A percentile compares a stretch with the other conserved stretches of the same genome.
These are phyloP conservation scores for Psophocarpus tetragonolobus DNA, from an alignment of 306 rosid genomes.

Conservation along the genomic window DNA sequence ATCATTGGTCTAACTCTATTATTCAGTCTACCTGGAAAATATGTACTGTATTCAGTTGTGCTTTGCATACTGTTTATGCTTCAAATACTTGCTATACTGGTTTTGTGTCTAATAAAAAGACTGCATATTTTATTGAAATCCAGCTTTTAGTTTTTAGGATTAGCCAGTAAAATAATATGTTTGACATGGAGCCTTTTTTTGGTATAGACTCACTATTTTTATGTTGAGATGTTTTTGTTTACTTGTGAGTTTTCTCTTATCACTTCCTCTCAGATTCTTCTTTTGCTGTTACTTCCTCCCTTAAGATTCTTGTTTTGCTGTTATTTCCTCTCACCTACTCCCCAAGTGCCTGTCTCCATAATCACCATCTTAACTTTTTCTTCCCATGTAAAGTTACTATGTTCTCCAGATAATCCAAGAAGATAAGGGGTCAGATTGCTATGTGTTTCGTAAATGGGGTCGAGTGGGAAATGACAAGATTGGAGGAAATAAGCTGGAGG, in stretches of 20 bases:
- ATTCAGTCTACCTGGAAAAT: neutral
- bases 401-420: conserved; percentile 92
- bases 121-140: neutral
- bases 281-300: neutral
- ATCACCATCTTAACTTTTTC: conserved; percentile 30
- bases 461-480: conserved; percentile 93
- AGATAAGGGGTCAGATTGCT: conserved; percentile 79
- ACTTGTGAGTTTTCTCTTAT: neutral
- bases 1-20: too few species aligned
- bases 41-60: neutral
- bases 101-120: neutral
- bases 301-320: neutral
- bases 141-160: neutral
- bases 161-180: neutral
- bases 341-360: neutral
- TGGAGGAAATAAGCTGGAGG: conserved; percentile 79
- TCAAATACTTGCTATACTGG: neutral
- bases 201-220: neutral
- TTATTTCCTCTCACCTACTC: neutral
- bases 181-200: neutral
- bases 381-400: conserved; percentile 62
- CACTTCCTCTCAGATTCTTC: neutral
- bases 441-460: conserved; percentile 96
- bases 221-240: neutral
- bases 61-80: neutral